A percentile compares a stretch with the other conserved stretches of the same genome.
These are phyloP conservation scores for Puccinia novopanici DNA, from an alignment of 1,284 basidiomycete genomes.

Conservation along the genomic window DNA sequence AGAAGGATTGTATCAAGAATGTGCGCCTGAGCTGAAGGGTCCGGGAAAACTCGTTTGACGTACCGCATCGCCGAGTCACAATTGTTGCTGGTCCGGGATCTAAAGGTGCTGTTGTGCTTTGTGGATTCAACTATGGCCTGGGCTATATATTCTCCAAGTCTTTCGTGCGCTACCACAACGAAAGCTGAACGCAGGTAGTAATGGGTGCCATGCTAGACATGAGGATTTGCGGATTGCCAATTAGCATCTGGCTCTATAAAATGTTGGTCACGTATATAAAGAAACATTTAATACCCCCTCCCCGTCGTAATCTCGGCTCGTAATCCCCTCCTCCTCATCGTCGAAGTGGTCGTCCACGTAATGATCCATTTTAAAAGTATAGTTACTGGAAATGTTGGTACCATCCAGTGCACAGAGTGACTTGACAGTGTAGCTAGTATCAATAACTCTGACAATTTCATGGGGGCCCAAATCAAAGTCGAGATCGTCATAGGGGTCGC, in stretches of 20 bases:
- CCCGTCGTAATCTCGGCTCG: no score
- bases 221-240: no score
- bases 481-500: no score
- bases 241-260: no score
- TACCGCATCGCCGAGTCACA: not conserved
- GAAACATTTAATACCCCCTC: no score
- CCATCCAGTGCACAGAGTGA: conserved; percentile 16
- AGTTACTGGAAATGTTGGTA: not conserved
- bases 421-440: not conserved
- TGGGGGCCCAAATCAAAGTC: not conserved
- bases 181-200: no score
- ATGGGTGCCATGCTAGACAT: no score
- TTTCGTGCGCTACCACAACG: no score
- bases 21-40: not conserved
- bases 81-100: no score
- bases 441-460: not conserved
- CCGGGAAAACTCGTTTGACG: not conserved
- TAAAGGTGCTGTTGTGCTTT: no score
- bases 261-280: no score
- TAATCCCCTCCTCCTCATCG: not conserved
- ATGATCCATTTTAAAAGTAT: not conserved
- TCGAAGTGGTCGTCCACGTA: not conserved
- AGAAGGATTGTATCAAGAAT: conserved; percentile 1
- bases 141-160: no score
- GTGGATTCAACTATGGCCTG: not conserved